Base-by-base conservation (phyloP, 2,329 filamentous ascomycete species). In the Aspergillus japonicus region DNA sequence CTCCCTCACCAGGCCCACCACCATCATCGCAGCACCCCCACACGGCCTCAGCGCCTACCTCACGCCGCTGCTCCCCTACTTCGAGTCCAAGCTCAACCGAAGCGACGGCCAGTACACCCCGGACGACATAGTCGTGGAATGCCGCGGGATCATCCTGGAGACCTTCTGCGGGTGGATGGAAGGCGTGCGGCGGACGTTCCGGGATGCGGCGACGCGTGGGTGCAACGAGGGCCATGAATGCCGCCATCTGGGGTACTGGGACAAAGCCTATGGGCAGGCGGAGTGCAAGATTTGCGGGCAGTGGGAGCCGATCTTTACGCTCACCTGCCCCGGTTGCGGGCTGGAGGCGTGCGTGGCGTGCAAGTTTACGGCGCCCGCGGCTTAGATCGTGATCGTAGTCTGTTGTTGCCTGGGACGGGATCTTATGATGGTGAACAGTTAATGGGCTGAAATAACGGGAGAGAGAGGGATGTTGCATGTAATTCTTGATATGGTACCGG, bases 301-400 rank as follows among this genome's bases (percentile, higher is more conserved):
- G 6, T 73, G 68, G 66, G 64, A 54, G 60, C 73, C 72, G 0
- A 57, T 74, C 4, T 75, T 65, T 33, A 65, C 60, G 6, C 62
- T 75, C 10, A 68, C 54, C 2, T 75, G 73, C 47, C 64, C 68
- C 1, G 62, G 60, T 11, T 75, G 73, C 54, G 69, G 70, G 3
- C 48, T 64, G 2, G 68, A 63, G 52, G 67, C 64, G 4, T 75
- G 73, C 50, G 65, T 72, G 23, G 58, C 63, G n/a, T 75, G 73
- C 57, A 74, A 70, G 58, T 74, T 72, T 51, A 33, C 50, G 49
- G 8, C 29, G 21, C 39, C 42, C 23, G 42, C 10, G 31, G 24
- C 5, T 55, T 26, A 19, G 24, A 16, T 26, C 8, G 5, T 48
- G 47, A 2, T 35, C 33, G 11, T 12, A 12, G 14, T 12, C 11